Evolutionary conservation across 306 rosid species (phyloP).

Genomic region (Vigna radiata): DNA sequence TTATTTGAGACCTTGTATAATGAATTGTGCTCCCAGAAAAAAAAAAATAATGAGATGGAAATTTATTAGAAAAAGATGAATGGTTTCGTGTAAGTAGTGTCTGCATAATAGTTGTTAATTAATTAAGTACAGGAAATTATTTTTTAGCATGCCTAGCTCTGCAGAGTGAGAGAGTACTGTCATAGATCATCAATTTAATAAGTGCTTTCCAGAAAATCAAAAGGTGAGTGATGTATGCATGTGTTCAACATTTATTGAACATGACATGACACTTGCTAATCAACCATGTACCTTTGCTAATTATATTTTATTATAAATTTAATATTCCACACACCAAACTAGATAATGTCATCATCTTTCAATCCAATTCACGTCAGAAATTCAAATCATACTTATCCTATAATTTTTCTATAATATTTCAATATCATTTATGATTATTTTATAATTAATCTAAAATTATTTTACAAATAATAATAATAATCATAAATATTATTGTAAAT

Average conservation of each 20-base stretch:
- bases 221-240: slow-evolving; percentile 43
- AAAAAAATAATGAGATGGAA: not conserved
- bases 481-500: too few species aligned
- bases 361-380: not conserved
- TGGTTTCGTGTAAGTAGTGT: slow-evolving; percentile 16
- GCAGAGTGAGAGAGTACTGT: slow-evolving; percentile 28
- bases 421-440: too few species aligned
- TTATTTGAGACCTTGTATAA: too few species aligned
- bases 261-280: slow-evolving; percentile 46
- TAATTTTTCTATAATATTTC: too few species aligned
- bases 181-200: slow-evolving; percentile 32
- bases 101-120: not conserved
- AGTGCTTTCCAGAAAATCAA: slow-evolving; percentile 31
- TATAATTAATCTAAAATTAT: too few species aligned
- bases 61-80: slow-evolving; percentile 15
- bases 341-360: slow-evolving; percentile 25
- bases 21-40: too few species aligned
- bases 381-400: too few species aligned
- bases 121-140: slow-evolving; percentile 29
- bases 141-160: slow-evolving; percentile 20
- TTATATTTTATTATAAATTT: not conserved
- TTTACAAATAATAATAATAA: too few species aligned
- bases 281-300: slow-evolving; percentile 5
- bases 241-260: slow-evolving; percentile 46
- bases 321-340: slow-evolving; percentile 12